Evolutionary conservation across 306 rosid species (phyloP).

Genomic region (Malus sieversii): DNA sequence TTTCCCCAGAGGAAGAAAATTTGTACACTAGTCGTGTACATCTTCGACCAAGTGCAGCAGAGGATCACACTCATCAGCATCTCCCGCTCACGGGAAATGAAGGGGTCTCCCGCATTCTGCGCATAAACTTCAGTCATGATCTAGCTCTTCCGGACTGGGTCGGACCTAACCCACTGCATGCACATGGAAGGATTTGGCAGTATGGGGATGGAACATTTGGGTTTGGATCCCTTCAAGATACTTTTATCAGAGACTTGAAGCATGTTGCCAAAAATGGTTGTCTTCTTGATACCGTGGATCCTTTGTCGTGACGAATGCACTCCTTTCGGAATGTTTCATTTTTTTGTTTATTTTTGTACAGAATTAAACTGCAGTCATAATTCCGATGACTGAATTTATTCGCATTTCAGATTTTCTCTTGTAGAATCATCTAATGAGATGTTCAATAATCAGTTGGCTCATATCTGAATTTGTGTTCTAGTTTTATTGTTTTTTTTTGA

Average conservation of each 20-base stretch:
- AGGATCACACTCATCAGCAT: constrained; percentile 29
- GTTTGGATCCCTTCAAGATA: constrained; percentile 76
- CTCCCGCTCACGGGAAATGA: constrained; percentile 29
- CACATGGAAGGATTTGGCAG: constrained; percentile 89
- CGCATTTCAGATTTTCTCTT: neutral
- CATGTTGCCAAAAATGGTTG: constrained; percentile 48
- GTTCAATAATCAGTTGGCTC: neutral
- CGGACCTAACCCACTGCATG: constrained; percentile 42
- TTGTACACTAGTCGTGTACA: constrained; percentile 59
- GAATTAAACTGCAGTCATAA: neutral
- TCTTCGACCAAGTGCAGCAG: constrained; percentile 43
- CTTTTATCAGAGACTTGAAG: constrained; percentile 69
- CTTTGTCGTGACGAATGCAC: constrained; percentile 22
- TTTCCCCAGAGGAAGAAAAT: constrained; percentile 57
- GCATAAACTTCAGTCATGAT: constrained; percentile 64
- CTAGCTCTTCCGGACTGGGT: constrained; percentile 52
- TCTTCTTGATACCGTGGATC: constrained; percentile 47
- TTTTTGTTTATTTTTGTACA: constrained; percentile 14
- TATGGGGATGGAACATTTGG: constrained; percentile 76
- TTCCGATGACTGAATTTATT: neutral
- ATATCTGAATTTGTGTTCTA: neutral
- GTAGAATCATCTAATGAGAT: neutral
- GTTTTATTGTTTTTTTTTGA: neutral
- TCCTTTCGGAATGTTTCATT: neutral
- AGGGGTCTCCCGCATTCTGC: constrained; percentile 51